Evolutionary conservation across 2,329 filamentous ascomycete genomes (phyloP).

Genomic region (Teratosphaeriaceae sp.): DNA sequence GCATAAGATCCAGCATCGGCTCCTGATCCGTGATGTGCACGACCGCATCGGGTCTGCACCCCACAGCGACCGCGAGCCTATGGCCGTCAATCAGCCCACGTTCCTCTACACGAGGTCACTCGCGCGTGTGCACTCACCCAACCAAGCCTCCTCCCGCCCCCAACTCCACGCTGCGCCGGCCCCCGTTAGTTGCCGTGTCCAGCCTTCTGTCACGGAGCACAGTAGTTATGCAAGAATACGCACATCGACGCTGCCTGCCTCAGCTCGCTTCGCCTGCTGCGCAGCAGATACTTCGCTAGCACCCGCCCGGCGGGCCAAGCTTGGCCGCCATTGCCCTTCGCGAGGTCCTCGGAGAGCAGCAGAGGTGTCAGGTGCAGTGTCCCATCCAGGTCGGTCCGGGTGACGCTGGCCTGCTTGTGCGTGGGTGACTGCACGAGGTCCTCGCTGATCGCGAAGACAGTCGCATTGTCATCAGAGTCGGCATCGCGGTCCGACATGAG

Average conservation of each 20-base stretch:
- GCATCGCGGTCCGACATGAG: conserved; percentile 8
- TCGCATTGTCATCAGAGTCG: not conserved
- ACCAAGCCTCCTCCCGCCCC: conserved; percentile 89
- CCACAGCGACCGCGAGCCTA: conserved; percentile 52
- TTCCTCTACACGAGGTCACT: not conserved
- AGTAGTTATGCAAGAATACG: too few species aligned
- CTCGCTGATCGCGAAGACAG: conserved; percentile 40
- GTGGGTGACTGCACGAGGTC: conserved; percentile 50
- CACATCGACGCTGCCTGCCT: conserved; percentile 67
- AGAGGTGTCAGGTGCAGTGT: conserved; percentile 60
- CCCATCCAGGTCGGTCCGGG: conserved; percentile 60
- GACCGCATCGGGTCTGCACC: conserved; percentile 47
- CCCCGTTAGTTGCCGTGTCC: too few species aligned
- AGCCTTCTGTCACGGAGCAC: too few species aligned
- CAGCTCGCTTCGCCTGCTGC: conserved; percentile 60
- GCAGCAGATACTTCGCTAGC: conserved; percentile 77
- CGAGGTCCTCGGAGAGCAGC: conserved; percentile 75
- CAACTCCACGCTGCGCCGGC: conserved; percentile 79
- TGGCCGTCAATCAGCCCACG: not conserved
- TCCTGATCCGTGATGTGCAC: conserved; percentile 80
- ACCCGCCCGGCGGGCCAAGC: conserved; percentile 93
- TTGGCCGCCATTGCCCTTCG: conserved; percentile 84
- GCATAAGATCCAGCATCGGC: conserved; percentile 80
- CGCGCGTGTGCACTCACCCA: conserved; percentile 37
- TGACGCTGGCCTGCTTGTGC: conserved; percentile 47